Evolutionary conservation across 306 rosid genomes (phyloP).

Genomic region (Dryas octopetala): DNA sequence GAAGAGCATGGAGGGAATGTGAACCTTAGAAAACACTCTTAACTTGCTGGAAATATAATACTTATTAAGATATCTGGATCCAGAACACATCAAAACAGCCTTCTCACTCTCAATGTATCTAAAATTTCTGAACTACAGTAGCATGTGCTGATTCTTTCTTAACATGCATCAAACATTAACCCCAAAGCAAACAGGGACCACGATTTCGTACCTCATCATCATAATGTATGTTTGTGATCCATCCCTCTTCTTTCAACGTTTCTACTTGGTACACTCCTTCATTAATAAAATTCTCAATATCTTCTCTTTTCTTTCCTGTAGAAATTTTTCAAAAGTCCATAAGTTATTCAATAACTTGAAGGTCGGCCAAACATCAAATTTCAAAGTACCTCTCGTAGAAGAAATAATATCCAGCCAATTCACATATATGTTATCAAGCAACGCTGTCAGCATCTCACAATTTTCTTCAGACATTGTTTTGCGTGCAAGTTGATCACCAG

Average conservation of each 20-base stretch:
- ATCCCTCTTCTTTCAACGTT: conserved; percentile 81
- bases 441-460: conserved; percentile 78
- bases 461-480: conserved; percentile 73
- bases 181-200: conserved; percentile 22
- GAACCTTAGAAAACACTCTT: conserved; percentile 12
- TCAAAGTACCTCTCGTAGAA: conserved; percentile 66
- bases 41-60: conserved; percentile 1
- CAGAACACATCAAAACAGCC: conserved; percentile 10
- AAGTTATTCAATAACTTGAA: conserved; percentile 25
- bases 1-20: conserved; percentile 12
- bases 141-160: conserved; percentile 12
- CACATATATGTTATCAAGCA: conserved; percentile 84
- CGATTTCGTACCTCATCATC: conserved; percentile 78
- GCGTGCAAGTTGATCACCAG: conserved; percentile 83
- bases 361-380: conserved; percentile 30
- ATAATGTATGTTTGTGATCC: conserved; percentile 73
- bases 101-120: conserved; percentile 12
- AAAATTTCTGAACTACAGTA: conserved; percentile 3
- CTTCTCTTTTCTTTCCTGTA: conserved; percentile 73
- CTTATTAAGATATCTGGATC: conserved; percentile 17
- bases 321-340: conserved; percentile 24
- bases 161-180: conserved; percentile 12
- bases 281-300: conserved; percentile 68
- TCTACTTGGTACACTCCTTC: conserved; percentile 85
- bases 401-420: conserved; percentile 88